phyloP scores from a whole-genome alignment of 768 basidiomycete genomes.

The Podaxis sp. region DNA sequence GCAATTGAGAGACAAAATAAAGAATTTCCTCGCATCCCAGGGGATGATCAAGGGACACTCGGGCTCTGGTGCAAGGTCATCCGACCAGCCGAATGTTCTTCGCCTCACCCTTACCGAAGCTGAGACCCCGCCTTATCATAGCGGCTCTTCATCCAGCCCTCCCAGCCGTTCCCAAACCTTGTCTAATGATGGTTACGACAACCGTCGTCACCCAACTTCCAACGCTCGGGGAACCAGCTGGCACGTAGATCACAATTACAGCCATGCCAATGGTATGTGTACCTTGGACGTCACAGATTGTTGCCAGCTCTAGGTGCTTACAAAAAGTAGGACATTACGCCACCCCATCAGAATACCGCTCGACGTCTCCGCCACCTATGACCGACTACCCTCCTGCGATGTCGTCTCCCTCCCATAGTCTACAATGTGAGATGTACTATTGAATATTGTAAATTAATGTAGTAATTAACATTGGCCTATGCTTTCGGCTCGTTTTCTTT shows the following conservation, averaged over 20 bases:
- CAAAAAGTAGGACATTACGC: conserved; percentile 5
- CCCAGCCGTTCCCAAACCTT: conserved; percentile 24
- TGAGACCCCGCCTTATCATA: conserved; percentile 36
- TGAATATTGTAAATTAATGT: conserved; percentile 15
- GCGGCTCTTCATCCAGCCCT: conserved; percentile 32
- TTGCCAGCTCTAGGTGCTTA: neutral
- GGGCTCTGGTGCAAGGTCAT: conserved; percentile 55
- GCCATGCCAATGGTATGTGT: neutral
- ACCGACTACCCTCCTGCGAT: neutral
- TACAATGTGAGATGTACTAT: conserved; percentile 14
- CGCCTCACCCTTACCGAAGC: conserved; percentile 44
- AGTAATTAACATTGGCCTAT: conserved; percentile 14
- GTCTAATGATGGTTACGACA: conserved; percentile 15
- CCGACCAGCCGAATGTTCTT: conserved; percentile 54
- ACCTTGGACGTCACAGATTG: neutral
- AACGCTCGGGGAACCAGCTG: neutral
- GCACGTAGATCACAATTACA: neutral
- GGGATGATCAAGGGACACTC: conserved; percentile 91
- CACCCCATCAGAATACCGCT: conserved; percentile 1
- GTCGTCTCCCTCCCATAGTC: conserved; percentile 10
- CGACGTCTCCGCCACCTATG: conserved; percentile 3
- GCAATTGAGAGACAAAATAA: conserved; percentile 73
- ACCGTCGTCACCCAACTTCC: conserved; percentile 10
- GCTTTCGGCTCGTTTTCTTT: conserved; percentile 15
- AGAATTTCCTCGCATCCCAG: conserved; percentile 71